Evolutionary conservation across 164 flowering plant species (phyloP), one percentile per base, ranked within the genome.

Genomic region (Hamamelis virginiana): DNA sequence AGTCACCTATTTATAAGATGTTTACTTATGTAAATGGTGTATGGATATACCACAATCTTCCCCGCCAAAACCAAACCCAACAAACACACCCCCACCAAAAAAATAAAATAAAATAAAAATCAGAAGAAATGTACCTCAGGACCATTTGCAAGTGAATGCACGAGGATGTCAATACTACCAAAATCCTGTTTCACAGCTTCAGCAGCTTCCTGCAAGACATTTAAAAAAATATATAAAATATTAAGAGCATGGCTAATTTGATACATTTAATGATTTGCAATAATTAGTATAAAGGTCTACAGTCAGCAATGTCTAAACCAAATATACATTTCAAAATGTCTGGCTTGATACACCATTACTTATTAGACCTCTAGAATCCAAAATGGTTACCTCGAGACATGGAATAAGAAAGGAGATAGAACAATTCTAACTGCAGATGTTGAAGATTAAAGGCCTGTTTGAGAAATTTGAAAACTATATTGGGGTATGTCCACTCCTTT

Each of bases 121-220:
- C 19, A 62, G 23, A 22, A 66, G 62, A 12, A 59, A n/a, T 45
- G 1, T 80, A 95, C 97, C 91, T 92, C 99, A 56, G 97, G 99
- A 16, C 99, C 97, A 82, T 95, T 95, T 33, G 97, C 98, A 71
- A 95, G 96, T 41, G 98, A 95, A 66, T 95, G 98, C 69, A 95
- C 98, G 70, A 95, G 98, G 69, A 95, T 91, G 80, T 95, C 97
- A 77, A 95, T 91, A 85, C 85, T 91, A 59, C 98, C 98, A 82
- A 87, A 95, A 80, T 92, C 98, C 70, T 86, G 72, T 75, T 90
- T 91, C 51, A 95, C 97, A 55, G 81, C 79, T 78, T 88, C 93
- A 59, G 90, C 97, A 63, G 81, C 94, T 88, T 95, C 98, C 98
- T 95, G 82, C 57, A 62, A 69, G 19, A 63, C 64, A 64, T 62